Base-by-base conservation (phyloP, 2,329 filamentous ascomycete genomes). In the Stagonosporopsis cucurbitacearum region DNA sequence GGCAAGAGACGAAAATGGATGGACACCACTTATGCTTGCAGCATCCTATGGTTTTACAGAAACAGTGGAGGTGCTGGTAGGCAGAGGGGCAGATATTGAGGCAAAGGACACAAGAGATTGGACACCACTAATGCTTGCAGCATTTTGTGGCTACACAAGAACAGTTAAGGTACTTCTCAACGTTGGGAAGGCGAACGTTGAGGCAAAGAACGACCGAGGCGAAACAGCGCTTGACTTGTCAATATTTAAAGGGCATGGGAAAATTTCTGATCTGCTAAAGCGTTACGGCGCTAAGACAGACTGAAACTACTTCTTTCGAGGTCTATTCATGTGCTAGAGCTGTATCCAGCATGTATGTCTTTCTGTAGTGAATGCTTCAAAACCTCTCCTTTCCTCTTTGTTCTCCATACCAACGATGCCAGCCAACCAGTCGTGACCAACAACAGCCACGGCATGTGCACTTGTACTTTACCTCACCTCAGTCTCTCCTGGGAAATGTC, bases 131-230 rank as follows among this genome's bases (percentile, higher is more conserved):
- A 32, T 44, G 2, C 1, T 2, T 0, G 41, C 41, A 28, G 26
- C 28, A 19, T 33, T 4, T 8, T 2, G 6, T 3, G 50, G 45
- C 22, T 15, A 51, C 19, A 48, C 28, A 19, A 43, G 33, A 1
- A 26, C 47, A 11, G 33, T 52, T 15, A 22, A 52, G 22, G 9
- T 59, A 28, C 49, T 62, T 19, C 46, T 59, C 12, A 26, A 28
- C 13, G 33, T 17, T 39, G 49, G 55, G 8, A 44, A 51, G 32
- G 53, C 32, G 23, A 26, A 61, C 15, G 35, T 58, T 25, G 15
- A 63, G 4, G 26, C 25, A 32, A 53, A 37, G 48, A 44, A 51
- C 36, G 23, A 50, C 9, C 3, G 6, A 4, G 42, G 42, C 6
- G 7, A 15, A 1, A 45, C 42, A 45, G 28, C 30, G 7, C 19